phyloP scores from a whole-genome alignment of 306 rosid genomes.

The Albizia julibrissin region DNA sequence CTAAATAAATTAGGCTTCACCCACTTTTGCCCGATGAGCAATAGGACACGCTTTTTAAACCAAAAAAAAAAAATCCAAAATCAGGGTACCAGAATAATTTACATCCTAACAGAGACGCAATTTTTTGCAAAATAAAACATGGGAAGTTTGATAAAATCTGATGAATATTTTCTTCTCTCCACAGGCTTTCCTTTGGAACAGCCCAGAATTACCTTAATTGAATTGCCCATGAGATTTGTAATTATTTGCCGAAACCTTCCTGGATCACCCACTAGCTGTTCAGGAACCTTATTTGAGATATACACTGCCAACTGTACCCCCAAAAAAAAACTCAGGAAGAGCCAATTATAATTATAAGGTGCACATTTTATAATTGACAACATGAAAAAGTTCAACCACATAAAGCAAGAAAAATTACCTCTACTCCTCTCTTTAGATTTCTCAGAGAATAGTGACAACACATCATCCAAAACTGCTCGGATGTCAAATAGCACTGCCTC shows the following conservation, averaged over 20 bases:
- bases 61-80: background rate
- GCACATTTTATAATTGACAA: constrained; percentile 16
- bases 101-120: background rate
- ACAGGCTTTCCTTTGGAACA: background rate
- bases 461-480: constrained; percentile 81
- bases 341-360: constrained; percentile 29
- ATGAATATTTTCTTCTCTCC: background rate
- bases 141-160: constrained; percentile 11
- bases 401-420: constrained; percentile 56
- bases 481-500: constrained; percentile 84
- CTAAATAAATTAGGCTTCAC: background rate
- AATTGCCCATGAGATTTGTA: constrained; percentile 84
- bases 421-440: constrained; percentile 94
- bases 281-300: constrained; percentile 77
- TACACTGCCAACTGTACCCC: constrained; percentile 68
- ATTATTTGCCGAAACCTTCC: constrained; percentile 87
- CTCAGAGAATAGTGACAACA: constrained; percentile 85
- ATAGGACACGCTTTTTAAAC: constrained; percentile 7
- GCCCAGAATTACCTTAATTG: constrained; percentile 61
- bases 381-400: constrained; percentile 1
- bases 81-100: background rate
- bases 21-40: background rate
- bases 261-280: constrained; percentile 78
- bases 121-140: background rate
- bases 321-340: constrained; percentile 35